A percentile compares a stretch with the other conserved stretches of the same genome.
Evolutionary conservation across 202 grass and related monocot genomes (phyloP).

Genomic region (Carex sylvatica): DNA sequence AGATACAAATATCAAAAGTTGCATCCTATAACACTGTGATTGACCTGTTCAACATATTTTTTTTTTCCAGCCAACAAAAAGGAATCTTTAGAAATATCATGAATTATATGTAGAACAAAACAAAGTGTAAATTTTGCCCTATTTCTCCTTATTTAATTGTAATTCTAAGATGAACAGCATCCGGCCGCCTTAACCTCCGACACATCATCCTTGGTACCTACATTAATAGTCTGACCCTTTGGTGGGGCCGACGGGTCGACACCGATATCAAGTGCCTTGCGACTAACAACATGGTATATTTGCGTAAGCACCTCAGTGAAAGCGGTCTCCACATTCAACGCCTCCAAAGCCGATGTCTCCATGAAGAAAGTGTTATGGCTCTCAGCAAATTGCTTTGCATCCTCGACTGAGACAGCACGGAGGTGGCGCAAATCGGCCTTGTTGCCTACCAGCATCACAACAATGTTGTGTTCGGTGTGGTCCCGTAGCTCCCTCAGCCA

Average conservation of each 20-base stretch:
- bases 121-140: slow-evolving; percentile 17
- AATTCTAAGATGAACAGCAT: slow-evolving; percentile 61
- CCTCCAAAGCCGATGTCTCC: slow-evolving; percentile 84
- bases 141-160: slow-evolving; percentile 6
- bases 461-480: slow-evolving; percentile 89
- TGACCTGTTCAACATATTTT: slow-evolving; percentile 5
- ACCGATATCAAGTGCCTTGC: slow-evolving; percentile 67
- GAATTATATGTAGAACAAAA: slow-evolving; percentile 26
- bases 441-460: slow-evolving; percentile 83
- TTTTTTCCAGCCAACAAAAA: neutral
- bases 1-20: slow-evolving; percentile 19
- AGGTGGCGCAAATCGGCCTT: slow-evolving; percentile 89
- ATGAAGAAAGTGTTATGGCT: slow-evolving; percentile 62
- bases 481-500: slow-evolving; percentile 78
- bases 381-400: slow-evolving; percentile 67
- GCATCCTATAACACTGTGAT: slow-evolving; percentile 9
- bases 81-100: neutral
- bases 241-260: slow-evolving; percentile 70
- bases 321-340: slow-evolving; percentile 69
- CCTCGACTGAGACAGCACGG: slow-evolving; percentile 55
- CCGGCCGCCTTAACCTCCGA: slow-evolving; percentile 47
- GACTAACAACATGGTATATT: slow-evolving; percentile 73
- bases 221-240: slow-evolving; percentile 61
- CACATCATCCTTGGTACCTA: slow-evolving; percentile 59
- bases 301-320: slow-evolving; percentile 82